These are phyloP conservation scores for Graphilbum sp. DNA, from an alignment of 2,329 filamentous ascomycete genomes.

Conservation along the genomic window DNA sequence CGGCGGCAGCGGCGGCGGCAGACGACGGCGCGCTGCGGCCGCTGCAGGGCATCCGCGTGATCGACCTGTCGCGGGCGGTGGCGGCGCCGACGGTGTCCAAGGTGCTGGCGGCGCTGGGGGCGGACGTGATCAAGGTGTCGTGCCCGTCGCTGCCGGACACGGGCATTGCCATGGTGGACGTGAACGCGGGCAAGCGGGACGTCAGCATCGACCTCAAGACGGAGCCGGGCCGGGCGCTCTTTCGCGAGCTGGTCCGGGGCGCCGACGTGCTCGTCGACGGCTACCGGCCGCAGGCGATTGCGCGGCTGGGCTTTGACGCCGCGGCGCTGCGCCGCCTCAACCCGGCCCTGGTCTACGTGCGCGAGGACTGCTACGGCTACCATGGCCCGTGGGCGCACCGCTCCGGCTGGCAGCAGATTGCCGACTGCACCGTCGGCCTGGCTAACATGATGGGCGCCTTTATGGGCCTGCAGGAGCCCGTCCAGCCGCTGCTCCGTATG, in stretches of 20 bases:
- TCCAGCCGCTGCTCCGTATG: constrained; percentile 42
- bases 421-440: constrained; percentile 28
- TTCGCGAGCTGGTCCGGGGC: constrained; percentile 16
- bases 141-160: constrained; percentile 23
- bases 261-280: constrained; percentile 37
- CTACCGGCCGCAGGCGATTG: constrained; percentile 27
- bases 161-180: constrained; percentile 18
- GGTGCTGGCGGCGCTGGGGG: constrained; percentile 23
- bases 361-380: constrained; percentile 33
- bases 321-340: constrained; percentile 22
- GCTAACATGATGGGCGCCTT: constrained; percentile 46
- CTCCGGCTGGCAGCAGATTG: constrained; percentile 33
- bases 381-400: constrained; percentile 26
- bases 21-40: constrained; percentile 6
- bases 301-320: constrained; percentile 21
- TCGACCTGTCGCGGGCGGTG: constrained; percentile 30
- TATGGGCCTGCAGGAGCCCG: constrained; percentile 44
- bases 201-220: constrained; percentile 26
- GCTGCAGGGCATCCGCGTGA: constrained; percentile 28
- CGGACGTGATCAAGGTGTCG: constrained; percentile 27
- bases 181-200: constrained; percentile 29
- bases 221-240: constrained; percentile 19
- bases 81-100: constrained; percentile 25
- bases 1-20: constrained; percentile 11
- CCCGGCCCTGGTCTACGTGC: constrained; percentile 24